phyloP scores from a whole-genome alignment of 345 rosid genomes.

The Brassica incana region DNA sequence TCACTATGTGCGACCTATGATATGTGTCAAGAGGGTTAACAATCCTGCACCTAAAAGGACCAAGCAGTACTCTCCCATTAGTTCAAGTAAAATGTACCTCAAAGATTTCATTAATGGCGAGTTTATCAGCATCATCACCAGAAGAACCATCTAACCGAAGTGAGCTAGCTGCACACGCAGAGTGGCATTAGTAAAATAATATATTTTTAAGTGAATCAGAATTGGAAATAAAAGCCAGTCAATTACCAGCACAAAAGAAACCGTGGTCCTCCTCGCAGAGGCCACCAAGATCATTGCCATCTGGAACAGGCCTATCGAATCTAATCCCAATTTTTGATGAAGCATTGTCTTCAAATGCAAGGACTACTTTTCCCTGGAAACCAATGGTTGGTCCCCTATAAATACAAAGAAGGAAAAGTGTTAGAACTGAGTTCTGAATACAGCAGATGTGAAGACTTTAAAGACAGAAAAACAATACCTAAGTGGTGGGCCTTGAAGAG shows the following conservation, averaged over 20 bases:
- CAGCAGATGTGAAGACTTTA: constrained; percentile 16
- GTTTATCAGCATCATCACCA: constrained; percentile 80
- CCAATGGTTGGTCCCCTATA: constrained; percentile 80
- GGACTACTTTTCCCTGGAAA: constrained; percentile 83
- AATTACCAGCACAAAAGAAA: constrained; percentile 83
- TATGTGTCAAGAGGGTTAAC: constrained; percentile 23
- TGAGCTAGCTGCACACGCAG: constrained; percentile 58
- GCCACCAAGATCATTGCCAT: constrained; percentile 95
- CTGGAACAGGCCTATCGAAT: constrained; percentile 77
- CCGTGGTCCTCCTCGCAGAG: constrained; percentile 87
- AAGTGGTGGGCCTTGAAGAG: constrained; percentile 47
- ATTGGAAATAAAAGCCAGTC: neutral
- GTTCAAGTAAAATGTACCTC: constrained; percentile 53
- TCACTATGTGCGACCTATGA: constrained; percentile 67
- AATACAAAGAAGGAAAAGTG: neutral
- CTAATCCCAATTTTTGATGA: constrained; percentile 89
- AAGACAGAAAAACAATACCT: constrained; percentile 44
- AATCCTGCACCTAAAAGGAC: constrained; percentile 17
- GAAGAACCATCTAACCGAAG: constrained; percentile 77
- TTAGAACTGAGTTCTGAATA: constrained; percentile 1
- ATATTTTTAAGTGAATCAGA: neutral
- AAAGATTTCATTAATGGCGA: constrained; percentile 78
- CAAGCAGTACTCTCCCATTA: constrained; percentile 13
- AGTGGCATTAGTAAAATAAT: neutral
- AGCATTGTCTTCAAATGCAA: constrained; percentile 85